These are phyloP conservation scores for Agaricus bisporus DNA, from an alignment of 768 basidiomycete genomes.

Conservation along the genomic window DNA sequence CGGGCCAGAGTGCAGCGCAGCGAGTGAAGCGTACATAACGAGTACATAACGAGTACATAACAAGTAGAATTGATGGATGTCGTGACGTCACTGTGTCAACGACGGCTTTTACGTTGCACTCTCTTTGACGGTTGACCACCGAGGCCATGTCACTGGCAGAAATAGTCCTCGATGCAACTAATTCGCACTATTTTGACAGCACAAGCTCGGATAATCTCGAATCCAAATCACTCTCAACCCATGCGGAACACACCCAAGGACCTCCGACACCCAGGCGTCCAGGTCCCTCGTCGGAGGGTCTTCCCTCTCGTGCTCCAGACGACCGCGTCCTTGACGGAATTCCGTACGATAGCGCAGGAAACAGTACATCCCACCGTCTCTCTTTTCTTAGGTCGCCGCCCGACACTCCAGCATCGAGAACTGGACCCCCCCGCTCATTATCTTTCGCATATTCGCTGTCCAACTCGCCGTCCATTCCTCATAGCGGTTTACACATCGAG, in stretches of 20 bases:
- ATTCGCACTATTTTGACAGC: background rate
- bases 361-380: slow-evolving; percentile 9
- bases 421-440: slow-evolving; percentile 69
- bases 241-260: background rate
- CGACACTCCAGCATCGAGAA: slow-evolving; percentile 56
- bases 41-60: background rate
- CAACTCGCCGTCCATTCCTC: slow-evolving; percentile 25
- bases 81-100: slow-evolving; percentile 11
- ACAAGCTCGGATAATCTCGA: background rate
- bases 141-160: slow-evolving; percentile 21
- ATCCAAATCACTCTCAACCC: background rate
- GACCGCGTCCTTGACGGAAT: background rate
- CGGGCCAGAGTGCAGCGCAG: slow-evolving; percentile 40
- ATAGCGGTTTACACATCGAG: slow-evolving; percentile 9
- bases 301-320: background rate
- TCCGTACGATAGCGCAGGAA: background rate
- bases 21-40: slow-evolving; percentile 8
- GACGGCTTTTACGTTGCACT: background rate
- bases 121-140: background rate
- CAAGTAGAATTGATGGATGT: slow-evolving; percentile 14
- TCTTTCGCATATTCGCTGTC: slow-evolving; percentile 58
- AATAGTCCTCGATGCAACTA: slow-evolving; percentile 16
- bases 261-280: background rate
- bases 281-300: background rate
- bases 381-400: slow-evolving; percentile 24